Conservation (phyloP, 441 rosid species). For the Mallotus repandus region DNA sequence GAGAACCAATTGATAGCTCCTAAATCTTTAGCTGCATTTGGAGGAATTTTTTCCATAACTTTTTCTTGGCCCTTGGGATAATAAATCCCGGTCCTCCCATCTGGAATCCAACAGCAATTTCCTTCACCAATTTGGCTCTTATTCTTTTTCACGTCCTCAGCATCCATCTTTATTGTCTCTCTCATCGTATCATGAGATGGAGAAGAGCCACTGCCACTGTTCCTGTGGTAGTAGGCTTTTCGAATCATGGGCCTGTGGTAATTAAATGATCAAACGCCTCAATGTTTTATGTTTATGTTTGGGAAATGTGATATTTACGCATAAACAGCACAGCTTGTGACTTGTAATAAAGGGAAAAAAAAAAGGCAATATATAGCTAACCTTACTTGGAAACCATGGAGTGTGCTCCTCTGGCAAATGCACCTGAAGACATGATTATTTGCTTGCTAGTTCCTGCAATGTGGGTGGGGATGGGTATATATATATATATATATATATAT, state of each 20-base stretch:
- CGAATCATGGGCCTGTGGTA: conserved; percentile 38
- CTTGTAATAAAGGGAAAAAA: too few relatives aligned
- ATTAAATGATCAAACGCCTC: too few relatives aligned
- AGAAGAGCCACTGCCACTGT: conserved; percentile 11
- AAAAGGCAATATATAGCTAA: neutral
- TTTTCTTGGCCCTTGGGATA: conserved; percentile 61
- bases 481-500: too few relatives aligned
- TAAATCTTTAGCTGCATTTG: conserved; percentile 29
- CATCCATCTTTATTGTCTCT: conserved; percentile 30
- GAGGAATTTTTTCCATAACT: conserved; percentile 43
- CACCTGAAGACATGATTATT: conserved; percentile 25
- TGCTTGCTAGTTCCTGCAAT: neutral
- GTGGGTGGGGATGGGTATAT: neutral
- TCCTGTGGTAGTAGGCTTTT: conserved; percentile 38
- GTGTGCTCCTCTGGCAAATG: conserved; percentile 40
- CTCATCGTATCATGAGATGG: conserved; percentile 10
- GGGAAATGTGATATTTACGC: too few relatives aligned
- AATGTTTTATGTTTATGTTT: too few relatives aligned
- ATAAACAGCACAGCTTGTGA: too few relatives aligned
- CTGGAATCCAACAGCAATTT: conserved; percentile 38
- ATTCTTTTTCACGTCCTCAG: conserved; percentile 30
- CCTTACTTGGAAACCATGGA: conserved; percentile 38
- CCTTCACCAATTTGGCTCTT: conserved; percentile 15
- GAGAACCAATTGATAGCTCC: conserved; percentile 20
- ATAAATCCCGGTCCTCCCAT: conserved; percentile 44